These are phyloP conservation scores for Hirschfeldia incana DNA, from an alignment of 345 rosid species.

Conservation along the genomic window DNA sequence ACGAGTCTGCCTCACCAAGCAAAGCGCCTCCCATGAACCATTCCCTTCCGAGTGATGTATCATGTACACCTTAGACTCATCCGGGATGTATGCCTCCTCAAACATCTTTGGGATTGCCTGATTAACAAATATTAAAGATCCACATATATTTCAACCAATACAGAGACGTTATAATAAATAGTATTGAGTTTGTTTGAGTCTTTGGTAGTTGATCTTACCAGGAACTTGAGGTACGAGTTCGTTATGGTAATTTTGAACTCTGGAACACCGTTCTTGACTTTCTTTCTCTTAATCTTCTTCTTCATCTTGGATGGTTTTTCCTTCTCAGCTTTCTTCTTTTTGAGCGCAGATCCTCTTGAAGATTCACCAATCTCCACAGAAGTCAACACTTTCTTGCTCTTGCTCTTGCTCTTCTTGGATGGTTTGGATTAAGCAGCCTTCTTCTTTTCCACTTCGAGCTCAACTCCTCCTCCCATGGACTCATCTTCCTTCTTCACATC, in stretches of 20 bases:
- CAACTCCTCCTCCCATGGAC: not conserved
- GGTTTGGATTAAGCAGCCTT: not conserved
- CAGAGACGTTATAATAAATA: not conserved
- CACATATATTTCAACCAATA: not conserved
- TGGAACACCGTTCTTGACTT: not conserved
- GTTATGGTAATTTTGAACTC: constrained; percentile 21
- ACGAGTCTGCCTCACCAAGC: constrained; percentile 16
- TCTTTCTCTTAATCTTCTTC: constrained; percentile 5
- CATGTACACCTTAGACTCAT: not conserved
- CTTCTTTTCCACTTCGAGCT: not conserved
- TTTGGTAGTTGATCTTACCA: constrained; percentile 18
- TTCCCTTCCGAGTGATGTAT: constrained; percentile 13
- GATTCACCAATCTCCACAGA: not conserved
- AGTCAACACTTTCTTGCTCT: constrained; percentile 1
- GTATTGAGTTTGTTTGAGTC: not conserved
- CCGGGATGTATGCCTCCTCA: not conserved
- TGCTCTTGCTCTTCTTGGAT: not conserved
- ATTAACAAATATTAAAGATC: not conserved
- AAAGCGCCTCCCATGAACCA: constrained; percentile 14
- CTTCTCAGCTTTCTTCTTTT: not conserved
- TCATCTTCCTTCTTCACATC: constrained; percentile 31
- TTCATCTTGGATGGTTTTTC: not conserved
- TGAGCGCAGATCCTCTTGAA: not conserved
- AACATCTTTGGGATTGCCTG: constrained; percentile 31
- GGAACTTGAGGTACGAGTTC: constrained; percentile 22